Base-by-base conservation (phyloP, 768 basidiomycete species). In the Calocybe cyanea region DNA sequence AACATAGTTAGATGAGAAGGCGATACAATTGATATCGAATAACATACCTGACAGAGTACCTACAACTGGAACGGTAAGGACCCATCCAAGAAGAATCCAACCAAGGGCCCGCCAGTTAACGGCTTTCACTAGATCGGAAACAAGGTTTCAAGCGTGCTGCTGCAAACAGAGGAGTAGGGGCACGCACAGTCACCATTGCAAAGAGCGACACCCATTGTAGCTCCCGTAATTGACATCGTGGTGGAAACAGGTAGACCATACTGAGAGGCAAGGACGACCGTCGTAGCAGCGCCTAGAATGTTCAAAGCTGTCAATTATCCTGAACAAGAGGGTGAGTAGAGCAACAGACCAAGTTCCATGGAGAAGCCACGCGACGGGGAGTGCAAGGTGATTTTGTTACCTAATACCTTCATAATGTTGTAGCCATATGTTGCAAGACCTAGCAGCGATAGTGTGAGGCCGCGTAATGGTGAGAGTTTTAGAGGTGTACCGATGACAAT, bases 221-320 rank as follows among this genome's bases (percentile, higher is more conserved):
- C 57, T 28, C 61, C 61, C 9, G 57, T 59, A 48, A 61, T 63
- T 32, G 55, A 63, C 59, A 58, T 60, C 3, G 61, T 59, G 13
- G 59, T 61, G 13, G 59, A 61, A 3, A 61, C 59, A 20, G 61
- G 61, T 13, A 63, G 46, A 23, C 55, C 57, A 31, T 59, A 63
- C 38, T 63, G 61, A 1, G 61, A 58, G 5, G 61, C 61, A n/a
- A 63, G 59, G 36, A 63, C 44, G 34, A 63, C 61, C n/a, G 61
- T 61, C 28, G 59, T 59, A 11, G 61, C 55, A 11, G 61, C 43
- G 17, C 52, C 52, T 53, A 21, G 2, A 17, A 5, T 4, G 14
- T 6, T 2, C 10, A 41, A 4, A 10, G 31, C 17, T 6, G 40
- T 20, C 13, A 31, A 19, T 14, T 8, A 19, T 30, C 3, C 11